Evolutionary conservation across 139 green algal species (phyloP).

Genomic region (Bryopsis sp.): DNA sequence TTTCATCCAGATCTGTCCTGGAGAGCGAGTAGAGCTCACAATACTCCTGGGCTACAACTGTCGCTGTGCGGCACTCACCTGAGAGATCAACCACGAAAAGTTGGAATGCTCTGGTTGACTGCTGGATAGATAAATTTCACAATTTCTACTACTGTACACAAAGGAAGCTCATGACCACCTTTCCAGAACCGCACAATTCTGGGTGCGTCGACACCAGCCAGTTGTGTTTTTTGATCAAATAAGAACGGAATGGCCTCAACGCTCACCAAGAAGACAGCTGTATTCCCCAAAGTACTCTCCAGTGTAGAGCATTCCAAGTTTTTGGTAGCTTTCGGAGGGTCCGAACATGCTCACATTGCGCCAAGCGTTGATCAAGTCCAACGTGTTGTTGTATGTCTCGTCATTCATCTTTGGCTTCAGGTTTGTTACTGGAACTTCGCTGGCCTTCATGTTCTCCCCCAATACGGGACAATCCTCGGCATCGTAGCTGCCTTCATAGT

Average conservation of each 20-base stretch:
- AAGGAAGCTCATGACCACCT: too few relatives aligned
- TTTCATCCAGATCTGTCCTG: constrained; percentile 32
- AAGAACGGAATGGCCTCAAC: not conserved
- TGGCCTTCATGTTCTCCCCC: constrained; percentile 7
- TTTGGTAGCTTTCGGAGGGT: constrained; percentile 16
- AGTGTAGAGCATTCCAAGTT: constrained; percentile 20
- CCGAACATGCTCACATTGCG: not conserved
- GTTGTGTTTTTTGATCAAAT: not conserved
- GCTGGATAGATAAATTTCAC: too few relatives aligned
- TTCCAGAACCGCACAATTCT: too few relatives aligned
- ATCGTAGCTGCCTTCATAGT: constrained; percentile 14
- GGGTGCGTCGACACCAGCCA: too few relatives aligned
- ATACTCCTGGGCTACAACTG: constrained; percentile 31
- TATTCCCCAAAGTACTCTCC: constrained; percentile 43
- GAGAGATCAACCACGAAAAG: not conserved
- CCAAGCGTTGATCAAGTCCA: constrained; percentile 14
- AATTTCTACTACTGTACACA: too few relatives aligned
- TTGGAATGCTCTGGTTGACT: too few relatives aligned
- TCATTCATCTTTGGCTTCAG: not conserved
- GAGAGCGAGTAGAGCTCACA: constrained; percentile 41
- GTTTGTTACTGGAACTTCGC: not conserved
- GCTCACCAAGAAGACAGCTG: constrained; percentile 33
- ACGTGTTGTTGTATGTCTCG: not conserved
- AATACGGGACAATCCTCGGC: not conserved
- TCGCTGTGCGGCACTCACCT: constrained; percentile 24